Percentiles rank a stretch among this genome's conserved stretches.
Evolutionary conservation across 179 eudicot species (phyloP).

Genomic region (Silene vulgaris): DNA sequence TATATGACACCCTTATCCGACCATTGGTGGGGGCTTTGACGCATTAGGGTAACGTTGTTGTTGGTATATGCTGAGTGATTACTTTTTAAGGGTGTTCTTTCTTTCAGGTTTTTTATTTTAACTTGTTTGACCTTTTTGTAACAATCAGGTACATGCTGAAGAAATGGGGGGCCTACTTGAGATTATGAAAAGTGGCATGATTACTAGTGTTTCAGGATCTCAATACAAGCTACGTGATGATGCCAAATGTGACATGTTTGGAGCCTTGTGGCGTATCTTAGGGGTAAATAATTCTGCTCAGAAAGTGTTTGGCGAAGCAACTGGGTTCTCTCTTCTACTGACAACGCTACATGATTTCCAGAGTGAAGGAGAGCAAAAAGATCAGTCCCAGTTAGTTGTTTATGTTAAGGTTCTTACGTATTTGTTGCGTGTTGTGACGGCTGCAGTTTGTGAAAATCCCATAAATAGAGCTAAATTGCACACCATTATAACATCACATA

Average conservation of each 20-base stretch:
- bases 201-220: slow-evolving; percentile 73
- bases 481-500: slow-evolving; percentile 61
- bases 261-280: slow-evolving; percentile 93
- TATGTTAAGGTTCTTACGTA: slow-evolving; percentile 68
- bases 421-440: slow-evolving; percentile 83
- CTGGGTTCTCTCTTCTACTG: slow-evolving; percentile 87
- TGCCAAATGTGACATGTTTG: slow-evolving; percentile 92
- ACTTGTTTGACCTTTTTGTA: slow-evolving; percentile 9
- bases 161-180: slow-evolving; percentile 88
- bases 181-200: slow-evolving; percentile 92
- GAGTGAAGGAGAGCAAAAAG: slow-evolving; percentile 46
- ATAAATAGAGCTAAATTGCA: slow-evolving; percentile 75
- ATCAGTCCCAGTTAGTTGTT: slow-evolving; percentile 42
- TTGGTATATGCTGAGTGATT: neutral
- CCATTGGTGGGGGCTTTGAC: neutral
- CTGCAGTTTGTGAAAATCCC: slow-evolving; percentile 71
- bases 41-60: neutral
- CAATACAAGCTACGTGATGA: slow-evolving; percentile 68
- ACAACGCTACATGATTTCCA: slow-evolving; percentile 84
- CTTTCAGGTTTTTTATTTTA: neutral
- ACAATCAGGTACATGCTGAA: slow-evolving; percentile 76
- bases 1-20: neutral
- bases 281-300: slow-evolving; percentile 78
- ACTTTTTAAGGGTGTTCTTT: neutral
- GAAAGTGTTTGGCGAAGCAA: slow-evolving; percentile 96